phyloP scores from a whole-genome alignment of 306 rosid species.

The Medicago arabica region DNA sequence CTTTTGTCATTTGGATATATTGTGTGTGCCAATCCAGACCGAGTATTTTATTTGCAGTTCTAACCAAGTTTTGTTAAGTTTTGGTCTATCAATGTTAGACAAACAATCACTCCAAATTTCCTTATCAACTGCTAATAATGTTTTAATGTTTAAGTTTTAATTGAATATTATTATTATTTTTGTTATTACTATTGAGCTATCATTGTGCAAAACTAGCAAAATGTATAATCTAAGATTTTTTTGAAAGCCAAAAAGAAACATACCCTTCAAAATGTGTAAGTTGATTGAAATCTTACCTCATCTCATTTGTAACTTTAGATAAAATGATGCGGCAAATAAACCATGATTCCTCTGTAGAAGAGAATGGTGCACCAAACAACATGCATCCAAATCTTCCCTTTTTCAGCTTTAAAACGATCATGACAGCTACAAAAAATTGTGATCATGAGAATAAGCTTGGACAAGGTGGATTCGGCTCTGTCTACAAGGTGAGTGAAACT shows the following conservation, averaged over 20 bases:
- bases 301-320: constrained; percentile 37
- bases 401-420: constrained; percentile 41
- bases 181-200: too few relatives aligned
- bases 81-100: too few relatives aligned
- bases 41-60: background rate
- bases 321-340: constrained; percentile 12
- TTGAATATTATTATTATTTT: background rate
- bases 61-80: background rate
- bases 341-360: constrained; percentile 31
- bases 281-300: constrained; percentile 17
- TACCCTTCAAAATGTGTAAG: background rate
- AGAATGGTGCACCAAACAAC: constrained; percentile 15
- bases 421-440: constrained; percentile 48
- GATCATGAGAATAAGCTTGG: constrained; percentile 53
- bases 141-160: background rate
- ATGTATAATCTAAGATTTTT: background rate
- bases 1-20: background rate
- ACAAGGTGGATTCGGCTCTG: constrained; percentile 68
- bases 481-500: constrained; percentile 54
- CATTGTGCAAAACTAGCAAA: background rate
- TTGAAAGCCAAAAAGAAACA: background rate
- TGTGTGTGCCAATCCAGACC: too few relatives aligned
- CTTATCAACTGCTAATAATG: background rate
- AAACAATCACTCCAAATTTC: background rate
- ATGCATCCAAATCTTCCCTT: constrained; percentile 38